phyloP scores from a whole-genome alignment of 1,139 yeast genomes.

The Yamadazyma taylorii region DNA sequence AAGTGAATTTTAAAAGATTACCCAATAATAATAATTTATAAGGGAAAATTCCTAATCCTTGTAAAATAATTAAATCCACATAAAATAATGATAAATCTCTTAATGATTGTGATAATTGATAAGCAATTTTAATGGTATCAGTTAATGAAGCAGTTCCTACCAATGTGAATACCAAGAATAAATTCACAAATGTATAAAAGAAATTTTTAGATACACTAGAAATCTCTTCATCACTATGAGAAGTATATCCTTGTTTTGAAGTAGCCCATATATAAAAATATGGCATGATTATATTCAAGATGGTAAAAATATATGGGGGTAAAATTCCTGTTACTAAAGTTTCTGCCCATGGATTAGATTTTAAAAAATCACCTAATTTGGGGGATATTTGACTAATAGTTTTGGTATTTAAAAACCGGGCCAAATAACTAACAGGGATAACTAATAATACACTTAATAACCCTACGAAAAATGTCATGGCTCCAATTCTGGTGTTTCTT shows the following conservation, averaged over 20 bases:
- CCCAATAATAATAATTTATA: conserved; percentile 71
- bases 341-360: conserved; percentile 55
- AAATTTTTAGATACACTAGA: conserved; percentile 79
- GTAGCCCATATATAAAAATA: conserved; percentile 73
- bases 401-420: conserved; percentile 68
- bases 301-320: conserved; percentile 74
- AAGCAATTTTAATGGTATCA: conserved; percentile 73
- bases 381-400: conserved; percentile 75
- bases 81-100: conserved; percentile 73
- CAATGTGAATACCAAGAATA: conserved; percentile 79
- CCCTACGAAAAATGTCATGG: conserved; percentile 64
- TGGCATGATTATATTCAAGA: conserved; percentile 72
- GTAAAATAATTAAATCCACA: conserved; percentile 54
- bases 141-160: conserved; percentile 76
- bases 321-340: conserved; percentile 74
- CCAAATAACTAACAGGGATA: conserved; percentile 70
- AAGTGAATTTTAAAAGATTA: conserved; percentile 56
- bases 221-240: conserved; percentile 79
- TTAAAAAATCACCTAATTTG: conserved; percentile 61
- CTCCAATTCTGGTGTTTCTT: conserved; percentile 56
- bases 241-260: conserved; percentile 68
- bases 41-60: conserved; percentile 85
- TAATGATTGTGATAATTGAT: conserved; percentile 70
- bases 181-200: conserved; percentile 78
- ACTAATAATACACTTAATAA: conserved; percentile 65